A percentile compares a stretch with the other conserved stretches of the same genome.
Evolutionary conservation across 2,329 filamentous ascomycete species (phyloP).

Genomic region (Chaetomium sp.): DNA sequence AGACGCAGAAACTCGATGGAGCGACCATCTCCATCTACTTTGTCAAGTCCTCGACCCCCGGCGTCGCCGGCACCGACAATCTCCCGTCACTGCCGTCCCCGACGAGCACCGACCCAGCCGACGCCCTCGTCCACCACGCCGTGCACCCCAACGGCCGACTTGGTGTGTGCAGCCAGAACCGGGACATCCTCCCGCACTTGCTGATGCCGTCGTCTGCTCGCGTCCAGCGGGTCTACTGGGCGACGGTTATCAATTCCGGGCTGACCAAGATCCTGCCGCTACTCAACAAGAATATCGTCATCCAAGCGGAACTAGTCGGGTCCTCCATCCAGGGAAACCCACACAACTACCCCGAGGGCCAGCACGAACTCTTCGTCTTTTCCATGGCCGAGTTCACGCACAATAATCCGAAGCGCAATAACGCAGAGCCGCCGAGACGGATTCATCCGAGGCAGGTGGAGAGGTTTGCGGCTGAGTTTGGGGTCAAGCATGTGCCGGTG

Average conservation of each 20-base stretch:
- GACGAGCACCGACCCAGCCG: background rate
- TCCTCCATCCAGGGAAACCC: slow-evolving; percentile 25
- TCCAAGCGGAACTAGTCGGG: slow-evolving; percentile 32
- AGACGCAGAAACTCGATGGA: slow-evolving; percentile 36
- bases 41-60: slow-evolving; percentile 15
- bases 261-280: slow-evolving; percentile 21
- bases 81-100: slow-evolving; percentile 15
- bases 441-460: slow-evolving; percentile 26
- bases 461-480: slow-evolving; percentile 23
- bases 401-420: too few species aligned
- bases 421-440: slow-evolving; percentile 12
- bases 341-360: slow-evolving; percentile 21
- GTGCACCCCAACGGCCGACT: slow-evolving; percentile 25
- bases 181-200: slow-evolving; percentile 20
- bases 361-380: slow-evolving; percentile 31
- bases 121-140: slow-evolving; percentile 4
- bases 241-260: slow-evolving; percentile 17
- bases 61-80: background rate
- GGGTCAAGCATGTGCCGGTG: slow-evolving; percentile 30
- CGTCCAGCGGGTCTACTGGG: slow-evolving; percentile 21
- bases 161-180: slow-evolving; percentile 28
- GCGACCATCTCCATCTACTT: slow-evolving; percentile 34
- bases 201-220: background rate
- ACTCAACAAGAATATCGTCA: slow-evolving; percentile 22
- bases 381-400: slow-evolving; percentile 29